Evolutionary conservation across 2,329 filamentous ascomycete species (phyloP).

Genomic region (Leptoxyphium fumago): DNA sequence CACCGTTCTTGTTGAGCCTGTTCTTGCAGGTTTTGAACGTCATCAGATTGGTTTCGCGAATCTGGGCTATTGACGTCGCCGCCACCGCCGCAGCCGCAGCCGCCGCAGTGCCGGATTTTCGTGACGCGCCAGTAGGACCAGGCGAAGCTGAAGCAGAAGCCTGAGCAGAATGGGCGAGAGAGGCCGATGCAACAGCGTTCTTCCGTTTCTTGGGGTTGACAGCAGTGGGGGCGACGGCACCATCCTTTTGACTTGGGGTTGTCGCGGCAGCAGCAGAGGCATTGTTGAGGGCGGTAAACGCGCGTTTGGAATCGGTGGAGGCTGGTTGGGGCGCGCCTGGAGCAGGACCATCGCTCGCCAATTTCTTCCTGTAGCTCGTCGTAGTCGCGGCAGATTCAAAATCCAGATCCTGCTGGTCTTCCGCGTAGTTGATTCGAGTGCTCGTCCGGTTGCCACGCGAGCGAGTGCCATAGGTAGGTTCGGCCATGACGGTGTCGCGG

Average conservation of each 20-base stretch:
- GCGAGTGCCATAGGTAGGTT: constrained; percentile 67
- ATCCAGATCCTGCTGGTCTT: constrained; percentile 49
- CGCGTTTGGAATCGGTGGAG: background rate
- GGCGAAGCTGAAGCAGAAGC: constrained; percentile 12
- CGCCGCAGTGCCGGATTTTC: constrained; percentile 23
- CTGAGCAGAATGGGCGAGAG: constrained; percentile 12
- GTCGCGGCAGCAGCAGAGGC: background rate
- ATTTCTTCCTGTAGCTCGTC: constrained; percentile 21
- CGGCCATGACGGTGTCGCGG: constrained; percentile 14
- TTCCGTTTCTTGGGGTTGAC: constrained; percentile 70
- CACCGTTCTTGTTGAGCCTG: constrained; percentile 53
- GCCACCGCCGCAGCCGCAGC: constrained; percentile 25
- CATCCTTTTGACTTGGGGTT: constrained; percentile 8
- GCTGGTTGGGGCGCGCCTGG: background rate
- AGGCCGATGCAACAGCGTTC: constrained; percentile 35
- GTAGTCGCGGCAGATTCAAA: constrained; percentile 44
- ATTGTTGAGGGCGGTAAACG: background rate
- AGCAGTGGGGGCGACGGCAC: constrained; percentile 39
- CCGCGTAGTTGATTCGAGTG: constrained; percentile 83
- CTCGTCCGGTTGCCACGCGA: constrained; percentile 75
- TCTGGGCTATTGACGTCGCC: constrained; percentile 23
- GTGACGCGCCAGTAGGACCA: constrained; percentile 10
- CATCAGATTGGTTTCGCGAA: constrained; percentile 69
- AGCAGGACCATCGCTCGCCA: constrained; percentile 13
- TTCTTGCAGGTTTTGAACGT: constrained; percentile 63